These are phyloP conservation scores for Acorus calamus DNA, from an alignment of 106 monocot genomes.

Conservation along the genomic window DNA sequence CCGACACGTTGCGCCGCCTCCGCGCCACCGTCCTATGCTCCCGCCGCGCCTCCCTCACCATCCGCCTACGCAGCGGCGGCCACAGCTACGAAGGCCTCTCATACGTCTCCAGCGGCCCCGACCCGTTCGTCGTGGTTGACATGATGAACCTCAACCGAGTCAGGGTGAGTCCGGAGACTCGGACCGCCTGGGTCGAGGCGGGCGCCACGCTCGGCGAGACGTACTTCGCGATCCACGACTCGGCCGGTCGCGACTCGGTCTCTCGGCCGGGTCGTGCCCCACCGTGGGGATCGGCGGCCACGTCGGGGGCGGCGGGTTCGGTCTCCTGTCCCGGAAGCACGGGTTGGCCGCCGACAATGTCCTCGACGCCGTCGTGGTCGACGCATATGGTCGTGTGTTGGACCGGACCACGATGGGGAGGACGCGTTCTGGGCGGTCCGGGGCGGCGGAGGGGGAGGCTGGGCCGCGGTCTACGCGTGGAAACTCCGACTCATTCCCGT, in stretches of 20 bases:
- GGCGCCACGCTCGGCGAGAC: conserved; percentile 52
- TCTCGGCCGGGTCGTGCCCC: conserved; percentile 55
- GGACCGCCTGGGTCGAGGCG: conserved; percentile 48
- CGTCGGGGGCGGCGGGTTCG: conserved; percentile 56
- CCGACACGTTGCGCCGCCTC: conserved; percentile 16
- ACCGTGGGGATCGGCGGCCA: conserved; percentile 49
- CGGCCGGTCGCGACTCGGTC: conserved; percentile 10
- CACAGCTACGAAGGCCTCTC: conserved; percentile 56
- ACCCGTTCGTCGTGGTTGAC: conserved; percentile 14
- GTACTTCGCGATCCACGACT: conserved; percentile 27
- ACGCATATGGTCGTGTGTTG: conserved; percentile 16
- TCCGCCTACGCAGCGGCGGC: conserved; percentile 46
- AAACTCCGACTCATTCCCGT: conserved; percentile 27
- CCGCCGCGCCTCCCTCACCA: conserved; percentile 16
- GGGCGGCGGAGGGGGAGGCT: conserved; percentile 55
- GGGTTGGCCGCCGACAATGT: conserved; percentile 70
- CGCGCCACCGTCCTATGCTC: conserved; percentile 22
- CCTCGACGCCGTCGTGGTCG: conserved; percentile 39
- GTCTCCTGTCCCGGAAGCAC: conserved; percentile 42
- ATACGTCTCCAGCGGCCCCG: conserved; percentile 2
- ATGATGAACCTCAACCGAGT: conserved; percentile 29
- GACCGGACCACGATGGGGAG: conserved; percentile 30
- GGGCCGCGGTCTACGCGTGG: conserved; percentile 58
- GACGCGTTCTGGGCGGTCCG: conserved; percentile 66
- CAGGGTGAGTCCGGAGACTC: conserved; percentile 11